Evolutionary conservation across 2,329 filamentous ascomycete species (phyloP).

Genomic region (Akanthomyces uredinophilus): DNA sequence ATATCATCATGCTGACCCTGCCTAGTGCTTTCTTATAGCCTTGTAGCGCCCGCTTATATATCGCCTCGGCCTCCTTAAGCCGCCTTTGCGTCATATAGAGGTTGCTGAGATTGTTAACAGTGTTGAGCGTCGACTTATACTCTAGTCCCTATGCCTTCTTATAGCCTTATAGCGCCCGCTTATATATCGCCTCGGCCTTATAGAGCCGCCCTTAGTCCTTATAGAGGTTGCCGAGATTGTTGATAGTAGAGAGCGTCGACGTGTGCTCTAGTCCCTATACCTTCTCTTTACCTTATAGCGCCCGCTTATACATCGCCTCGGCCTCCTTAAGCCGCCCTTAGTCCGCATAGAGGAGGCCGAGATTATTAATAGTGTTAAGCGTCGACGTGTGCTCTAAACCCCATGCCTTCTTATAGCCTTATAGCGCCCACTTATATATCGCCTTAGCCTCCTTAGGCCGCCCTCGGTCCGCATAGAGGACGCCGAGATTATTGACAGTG

Average conservation of each 20-base stretch:
- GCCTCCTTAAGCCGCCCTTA: constrained; percentile 15
- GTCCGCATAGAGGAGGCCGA: constrained; percentile 25
- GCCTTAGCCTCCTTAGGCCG: constrained; percentile 19
- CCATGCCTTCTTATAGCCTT: constrained; percentile 22
- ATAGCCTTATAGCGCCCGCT: constrained; percentile 25
- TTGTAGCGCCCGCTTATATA: constrained; percentile 26
- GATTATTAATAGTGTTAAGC: constrained; percentile 22
- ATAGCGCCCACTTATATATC: constrained; percentile 26
- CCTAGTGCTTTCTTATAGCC: constrained; percentile 24
- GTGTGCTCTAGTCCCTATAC: constrained; percentile 16
- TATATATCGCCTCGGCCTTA: constrained; percentile 25
- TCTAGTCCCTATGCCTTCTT: constrained; percentile 20
- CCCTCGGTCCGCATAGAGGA: background rate
- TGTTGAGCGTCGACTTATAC: constrained; percentile 20
- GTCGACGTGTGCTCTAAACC: constrained; percentile 19
- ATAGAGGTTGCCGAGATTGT: constrained; percentile 28
- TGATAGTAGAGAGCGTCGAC: constrained; percentile 21
- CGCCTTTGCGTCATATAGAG: constrained; percentile 21
- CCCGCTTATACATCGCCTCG: constrained; percentile 27
- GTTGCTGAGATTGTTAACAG: constrained; percentile 24
- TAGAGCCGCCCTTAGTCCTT: background rate
- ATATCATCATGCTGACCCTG: background rate
- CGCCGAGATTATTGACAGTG: constrained; percentile 20
- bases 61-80: constrained; percentile 22
- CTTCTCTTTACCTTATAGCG: constrained; percentile 25